A percentile compares a stretch with the other conserved stretches of the same genome.
Evolutionary conservation across 257 asterid species (phyloP).

Genomic region (Sherardia arvensis): DNA sequence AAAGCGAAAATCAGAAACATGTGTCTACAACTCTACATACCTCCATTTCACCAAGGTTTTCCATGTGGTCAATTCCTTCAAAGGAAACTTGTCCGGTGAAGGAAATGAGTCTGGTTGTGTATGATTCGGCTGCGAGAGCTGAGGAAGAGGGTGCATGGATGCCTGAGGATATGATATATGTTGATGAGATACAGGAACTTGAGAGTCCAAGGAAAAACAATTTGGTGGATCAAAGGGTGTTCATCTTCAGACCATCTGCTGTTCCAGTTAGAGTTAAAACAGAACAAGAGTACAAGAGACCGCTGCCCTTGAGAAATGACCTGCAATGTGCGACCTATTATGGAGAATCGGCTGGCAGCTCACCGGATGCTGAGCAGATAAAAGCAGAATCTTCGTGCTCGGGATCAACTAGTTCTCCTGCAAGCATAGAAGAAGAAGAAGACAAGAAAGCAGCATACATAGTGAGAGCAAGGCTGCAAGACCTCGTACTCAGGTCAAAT

Average conservation of each 20-base stretch:
- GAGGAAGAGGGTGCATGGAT: conserved; percentile 8
- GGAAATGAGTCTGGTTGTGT: not conserved
- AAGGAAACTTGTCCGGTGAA: no score
- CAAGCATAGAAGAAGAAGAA: no score
- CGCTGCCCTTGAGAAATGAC: conserved; percentile 17
- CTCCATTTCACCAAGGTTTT: no score
- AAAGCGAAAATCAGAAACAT: no score
- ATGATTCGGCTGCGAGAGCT: not conserved
- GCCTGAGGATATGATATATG: conserved; percentile 37
- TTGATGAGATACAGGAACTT: conserved; percentile 66
- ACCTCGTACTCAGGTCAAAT: no score
- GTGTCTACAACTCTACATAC: no score
- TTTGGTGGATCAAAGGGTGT: conserved; percentile 53
- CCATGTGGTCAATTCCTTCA: no score
- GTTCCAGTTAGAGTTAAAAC: conserved; percentile 5
- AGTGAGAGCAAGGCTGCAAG: no score
- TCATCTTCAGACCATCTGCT: conserved; percentile 40
- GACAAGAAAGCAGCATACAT: no score
- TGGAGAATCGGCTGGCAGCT: conserved; percentile 18
- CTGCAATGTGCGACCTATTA: conserved; percentile 33
- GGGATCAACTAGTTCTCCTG: not conserved
- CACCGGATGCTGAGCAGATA: conserved; percentile 14
- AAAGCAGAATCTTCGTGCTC: conserved; percentile 2
- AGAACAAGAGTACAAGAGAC: conserved; percentile 2
- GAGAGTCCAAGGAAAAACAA: conserved; percentile 29